Conservation (phyloP, 1,284 basidiomycete species). For the Pseudozyma pruni region DNA sequence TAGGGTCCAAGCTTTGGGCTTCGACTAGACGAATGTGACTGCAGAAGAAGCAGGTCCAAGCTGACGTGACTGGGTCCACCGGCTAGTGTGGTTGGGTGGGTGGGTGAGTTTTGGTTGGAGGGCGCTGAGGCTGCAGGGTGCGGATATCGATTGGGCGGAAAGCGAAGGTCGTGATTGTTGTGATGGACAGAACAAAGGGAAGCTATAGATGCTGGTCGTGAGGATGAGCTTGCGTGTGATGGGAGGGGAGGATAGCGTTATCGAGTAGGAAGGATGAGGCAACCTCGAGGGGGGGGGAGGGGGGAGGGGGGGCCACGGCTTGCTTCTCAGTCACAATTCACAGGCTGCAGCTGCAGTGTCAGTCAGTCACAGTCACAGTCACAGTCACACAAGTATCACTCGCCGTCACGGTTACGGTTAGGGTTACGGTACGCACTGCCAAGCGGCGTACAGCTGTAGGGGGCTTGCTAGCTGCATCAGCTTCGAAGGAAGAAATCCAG, state of each 20-base stretch:
- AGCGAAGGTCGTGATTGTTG: conserved; percentile 6
- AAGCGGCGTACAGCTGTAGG: background rate
- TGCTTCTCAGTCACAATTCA: background rate
- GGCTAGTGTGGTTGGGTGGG: background rate
- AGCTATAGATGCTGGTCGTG: conserved; percentile 2
- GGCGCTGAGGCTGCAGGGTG: background rate
- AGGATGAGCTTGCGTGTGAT: conserved; percentile 5
- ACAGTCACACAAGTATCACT: background rate
- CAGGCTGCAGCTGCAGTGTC: too few species aligned
- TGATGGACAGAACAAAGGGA: conserved; percentile 4
- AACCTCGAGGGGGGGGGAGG: background rate
- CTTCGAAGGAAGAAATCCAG: background rate
- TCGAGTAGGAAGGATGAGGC: background rate
- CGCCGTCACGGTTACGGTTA: background rate
- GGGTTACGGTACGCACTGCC: background rate
- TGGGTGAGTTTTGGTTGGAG: conserved; percentile 5
- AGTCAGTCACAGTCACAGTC: conserved; percentile 3
- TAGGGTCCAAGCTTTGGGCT: conserved; percentile 4
- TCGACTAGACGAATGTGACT: conserved; percentile 8
- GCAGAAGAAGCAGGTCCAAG: conserved; percentile 17
- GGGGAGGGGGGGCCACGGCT: conserved; percentile 6
- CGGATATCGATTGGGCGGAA: conserved; percentile 2
- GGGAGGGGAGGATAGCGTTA: conserved; percentile 24
- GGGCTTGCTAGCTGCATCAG: background rate
- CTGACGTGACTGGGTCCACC: conserved; percentile 36